A percentile compares a stretch with the other conserved stretches of the same genome.
These are phyloP conservation scores for Leptodontidium sp. DNA, from an alignment of 2,329 filamentous ascomycete species.

Conservation along the genomic window DNA sequence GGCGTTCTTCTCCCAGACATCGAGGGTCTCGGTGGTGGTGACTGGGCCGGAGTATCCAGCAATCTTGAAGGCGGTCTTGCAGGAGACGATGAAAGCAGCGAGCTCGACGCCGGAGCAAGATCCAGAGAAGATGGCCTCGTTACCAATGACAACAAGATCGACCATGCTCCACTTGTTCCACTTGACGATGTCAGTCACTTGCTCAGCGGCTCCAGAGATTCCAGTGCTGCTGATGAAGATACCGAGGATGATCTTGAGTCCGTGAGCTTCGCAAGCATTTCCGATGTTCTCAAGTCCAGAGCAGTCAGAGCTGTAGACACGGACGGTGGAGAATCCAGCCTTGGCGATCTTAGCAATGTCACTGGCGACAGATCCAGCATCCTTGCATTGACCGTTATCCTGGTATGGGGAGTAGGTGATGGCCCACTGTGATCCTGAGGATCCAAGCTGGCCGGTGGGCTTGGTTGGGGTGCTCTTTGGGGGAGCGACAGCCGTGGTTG, in stretches of 20 bases:
- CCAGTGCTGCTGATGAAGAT: slow-evolving; percentile 78
- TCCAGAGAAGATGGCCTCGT: slow-evolving; percentile 85
- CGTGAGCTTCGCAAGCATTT: slow-evolving; percentile 68
- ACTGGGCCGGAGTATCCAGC: slow-evolving; percentile 76
- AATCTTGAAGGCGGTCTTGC: slow-evolving; percentile 67
- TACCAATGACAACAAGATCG: slow-evolving; percentile 84
- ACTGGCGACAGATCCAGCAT: slow-evolving; percentile 58
- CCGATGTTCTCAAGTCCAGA: slow-evolving; percentile 80
- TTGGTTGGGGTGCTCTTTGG: slow-evolving; percentile 41
- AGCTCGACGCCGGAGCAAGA: slow-evolving; percentile 72
- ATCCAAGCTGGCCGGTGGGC: slow-evolving; percentile 44
- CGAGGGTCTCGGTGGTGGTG: slow-evolving; percentile 88
- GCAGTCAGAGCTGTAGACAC: slow-evolving; percentile 94
- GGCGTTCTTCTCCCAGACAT: slow-evolving; percentile 73
- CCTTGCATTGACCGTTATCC: slow-evolving; percentile 69
- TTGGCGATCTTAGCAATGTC: slow-evolving; percentile 70
- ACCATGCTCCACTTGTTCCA: slow-evolving; percentile 78
- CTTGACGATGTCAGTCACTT: slow-evolving; percentile 75
- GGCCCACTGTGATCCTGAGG: slow-evolving; percentile 60
- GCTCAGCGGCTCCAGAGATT: slow-evolving; percentile 65
- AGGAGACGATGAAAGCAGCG: slow-evolving; percentile 71
- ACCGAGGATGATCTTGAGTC: slow-evolving; percentile 84
- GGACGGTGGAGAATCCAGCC: slow-evolving; percentile 74
- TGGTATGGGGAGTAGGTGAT: slow-evolving; percentile 85
- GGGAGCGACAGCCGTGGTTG: slow-evolving; percentile 28